These are phyloP conservation scores for Globisporangium polare DNA, from an alignment of 352 stramenopile genomes.

Conservation along the genomic window DNA sequence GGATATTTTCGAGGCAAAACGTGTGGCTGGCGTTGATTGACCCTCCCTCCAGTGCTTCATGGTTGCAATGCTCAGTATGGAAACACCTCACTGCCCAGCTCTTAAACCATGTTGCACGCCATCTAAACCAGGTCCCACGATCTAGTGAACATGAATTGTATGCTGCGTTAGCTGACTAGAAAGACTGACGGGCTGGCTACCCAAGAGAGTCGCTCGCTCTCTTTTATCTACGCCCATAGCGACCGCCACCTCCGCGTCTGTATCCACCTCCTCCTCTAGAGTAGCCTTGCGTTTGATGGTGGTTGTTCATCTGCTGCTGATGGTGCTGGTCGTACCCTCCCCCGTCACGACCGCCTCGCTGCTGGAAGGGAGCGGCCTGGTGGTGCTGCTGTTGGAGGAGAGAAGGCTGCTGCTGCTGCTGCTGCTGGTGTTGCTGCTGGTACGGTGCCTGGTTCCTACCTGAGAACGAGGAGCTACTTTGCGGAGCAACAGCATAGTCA, in stretches of 20 bases:
- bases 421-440: slow-evolving; percentile 15
- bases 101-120: neutral
- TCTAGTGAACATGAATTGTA: slow-evolving; percentile 1
- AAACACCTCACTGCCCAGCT: neutral
- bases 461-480: slow-evolving; percentile 13
- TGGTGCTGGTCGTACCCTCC: slow-evolving; percentile 12
- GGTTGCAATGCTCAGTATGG: neutral
- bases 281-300: slow-evolving; percentile 19
- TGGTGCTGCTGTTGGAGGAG: slow-evolving; percentile 12
- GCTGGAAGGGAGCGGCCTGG: slow-evolving; percentile 13
- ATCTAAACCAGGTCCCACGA: neutral
- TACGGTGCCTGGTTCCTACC: slow-evolving; percentile 19
- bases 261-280: slow-evolving; percentile 18
- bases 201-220: neutral
- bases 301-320: slow-evolving; percentile 3
- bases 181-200: neutral
- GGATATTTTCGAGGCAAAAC: no score
- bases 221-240: slow-evolving; percentile 25
- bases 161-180: neutral
- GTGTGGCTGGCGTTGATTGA: neutral
- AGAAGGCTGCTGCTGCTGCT: slow-evolving; percentile 1
- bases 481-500: slow-evolving; percentile 11
- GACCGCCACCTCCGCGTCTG: slow-evolving; percentile 21
- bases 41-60: neutral
- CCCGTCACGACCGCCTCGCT: slow-evolving; percentile 17